Evolutionary conservation across 768 basidiomycete genomes (phyloP), one percentile per base, ranked within the genome.

Genomic region (Phaffia australis): DNA sequence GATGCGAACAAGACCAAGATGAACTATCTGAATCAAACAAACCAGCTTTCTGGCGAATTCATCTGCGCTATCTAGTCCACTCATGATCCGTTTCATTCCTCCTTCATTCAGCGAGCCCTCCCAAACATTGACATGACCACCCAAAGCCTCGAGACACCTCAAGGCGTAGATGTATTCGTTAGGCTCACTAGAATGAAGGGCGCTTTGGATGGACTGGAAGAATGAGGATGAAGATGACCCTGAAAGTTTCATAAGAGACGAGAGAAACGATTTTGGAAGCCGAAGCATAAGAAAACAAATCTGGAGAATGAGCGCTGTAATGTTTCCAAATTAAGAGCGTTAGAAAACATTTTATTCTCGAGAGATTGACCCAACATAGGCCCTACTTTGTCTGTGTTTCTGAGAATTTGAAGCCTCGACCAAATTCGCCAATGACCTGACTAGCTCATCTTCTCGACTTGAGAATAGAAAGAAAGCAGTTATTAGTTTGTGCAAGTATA

Each of bases 131-230:
- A 46, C 30, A 54, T 48, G 56, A 6, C 23, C 52, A n/a, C 54
- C 54, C 5, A 64, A 42, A 21, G 51, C n/a, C 2, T 42, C 42
- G 19, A 67, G 56, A 27, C 60, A 67, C 8, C 60, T 47, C 30
- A 67, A 47, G 25, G 66, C 66, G 15, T 42, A 67, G 29, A 61
- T 48, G 48, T 51, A 30, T 15, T 60, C 66, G 48, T 67, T 67
- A 8, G 60, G 60, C 25, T 55, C 21, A 23, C 5, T 14, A 0
- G n/a, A 55, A 49, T 1, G 52, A 42, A 14, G 25, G 23, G 2
- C 16, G 5, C 25, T 35, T n/a, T 3, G 29, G 25, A 48, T 5
- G 29, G 56, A 48, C 23, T 23, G 48, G 35, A 1, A 30, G 42
- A 23, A 52, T 52, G 52, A 42, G 15, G 47, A 57, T 48, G 56